Base-by-base conservation (phyloP, 2,329 filamentous ascomycete species). In the Thelonectria rubi region DNA sequence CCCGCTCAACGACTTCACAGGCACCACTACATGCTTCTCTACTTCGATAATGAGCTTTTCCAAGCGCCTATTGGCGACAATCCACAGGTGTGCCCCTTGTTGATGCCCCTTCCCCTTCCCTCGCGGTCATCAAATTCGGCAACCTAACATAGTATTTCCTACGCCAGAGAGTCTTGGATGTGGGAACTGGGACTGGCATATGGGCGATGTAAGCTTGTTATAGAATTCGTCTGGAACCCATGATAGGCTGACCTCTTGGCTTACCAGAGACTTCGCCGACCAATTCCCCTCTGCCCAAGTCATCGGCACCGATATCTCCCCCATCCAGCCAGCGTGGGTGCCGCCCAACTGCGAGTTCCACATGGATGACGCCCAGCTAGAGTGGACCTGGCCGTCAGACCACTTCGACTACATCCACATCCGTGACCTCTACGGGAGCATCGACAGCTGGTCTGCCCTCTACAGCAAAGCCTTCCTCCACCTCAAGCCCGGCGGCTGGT, bases 391-490 rank as follows among this genome's bases (percentile, higher is more conserved):
- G 62, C 53, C 62, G 5, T 8, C 45, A 34, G 30, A 64, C 20
- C 53, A 64, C 49, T 64, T 64, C n/a, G 62, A 64, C 46, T 64
- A 61, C 20, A 64, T 64, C 34, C 62, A 64, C 32, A 62, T 64
- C 20, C 62, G 62, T 1, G 62, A 64, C 8, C 62, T 64, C 32
- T 64, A 64, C 18, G 62, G 62, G 10, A 64, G 62, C 43, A 64
- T 64, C 12, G 46, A 55, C 9, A 54, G 61, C 24, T 64, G 62
- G 62, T 48, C 58, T 53, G 54, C 49, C 26, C 62, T 64, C n/a
- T 64, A 64, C n/a, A 39, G 51, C 8, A 58, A 21, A 14, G 58
- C 46, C 2, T 62, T 20, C 50, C 43, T 20, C 32, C 62, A 64
- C 40, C 58, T 61, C n/a, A 64, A 64, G 49, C 61, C 61, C 9